These are phyloP conservation scores for Nigrograna mackinnonii DNA, from an alignment of 2,329 filamentous ascomycete species.

Conservation along the genomic window DNA sequence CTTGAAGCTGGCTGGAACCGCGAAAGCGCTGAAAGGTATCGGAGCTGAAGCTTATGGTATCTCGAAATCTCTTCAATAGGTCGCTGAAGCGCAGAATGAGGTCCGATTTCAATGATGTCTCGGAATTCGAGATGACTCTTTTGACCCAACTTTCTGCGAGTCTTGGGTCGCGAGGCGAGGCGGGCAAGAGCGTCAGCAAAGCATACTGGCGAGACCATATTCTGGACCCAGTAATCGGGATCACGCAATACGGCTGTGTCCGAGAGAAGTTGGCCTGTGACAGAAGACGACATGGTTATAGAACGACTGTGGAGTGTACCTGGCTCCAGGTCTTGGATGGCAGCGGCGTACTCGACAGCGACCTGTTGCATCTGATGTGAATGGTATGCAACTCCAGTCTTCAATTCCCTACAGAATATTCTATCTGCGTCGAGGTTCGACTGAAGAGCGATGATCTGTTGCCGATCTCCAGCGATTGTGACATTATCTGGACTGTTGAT, in stretches of 20 bases:
- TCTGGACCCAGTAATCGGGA: constrained; percentile 13
- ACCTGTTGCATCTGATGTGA: constrained; percentile 43
- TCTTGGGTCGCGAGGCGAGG: no score
- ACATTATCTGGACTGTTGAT: constrained; percentile 43
- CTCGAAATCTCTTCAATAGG: not conserved
- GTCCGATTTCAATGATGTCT: constrained; percentile 38
- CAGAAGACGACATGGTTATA: not conserved
- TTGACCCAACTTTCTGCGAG: no score
- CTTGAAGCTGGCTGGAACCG: not conserved
- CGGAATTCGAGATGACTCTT: not conserved
- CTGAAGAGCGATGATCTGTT: constrained; percentile 5
- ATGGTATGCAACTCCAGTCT: constrained; percentile 49
- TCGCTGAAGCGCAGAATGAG: constrained; percentile 19
- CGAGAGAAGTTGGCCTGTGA: not conserved
- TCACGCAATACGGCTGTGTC: not conserved
- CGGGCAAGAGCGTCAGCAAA: constrained; percentile 15
- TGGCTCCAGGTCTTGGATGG: not conserved
- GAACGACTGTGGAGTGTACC: not conserved
- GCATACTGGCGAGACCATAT: constrained; percentile 9
- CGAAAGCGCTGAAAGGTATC: not conserved
- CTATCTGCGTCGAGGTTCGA: constrained; percentile 15
- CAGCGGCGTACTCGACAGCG: constrained; percentile 16
- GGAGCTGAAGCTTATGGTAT: not conserved
- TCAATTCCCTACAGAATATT: constrained; percentile 44
- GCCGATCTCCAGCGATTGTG: constrained; percentile 46